Evolutionary conservation across 2,329 filamentous ascomycete genomes (phyloP).

Genomic region (Penicillium sp.): DNA sequence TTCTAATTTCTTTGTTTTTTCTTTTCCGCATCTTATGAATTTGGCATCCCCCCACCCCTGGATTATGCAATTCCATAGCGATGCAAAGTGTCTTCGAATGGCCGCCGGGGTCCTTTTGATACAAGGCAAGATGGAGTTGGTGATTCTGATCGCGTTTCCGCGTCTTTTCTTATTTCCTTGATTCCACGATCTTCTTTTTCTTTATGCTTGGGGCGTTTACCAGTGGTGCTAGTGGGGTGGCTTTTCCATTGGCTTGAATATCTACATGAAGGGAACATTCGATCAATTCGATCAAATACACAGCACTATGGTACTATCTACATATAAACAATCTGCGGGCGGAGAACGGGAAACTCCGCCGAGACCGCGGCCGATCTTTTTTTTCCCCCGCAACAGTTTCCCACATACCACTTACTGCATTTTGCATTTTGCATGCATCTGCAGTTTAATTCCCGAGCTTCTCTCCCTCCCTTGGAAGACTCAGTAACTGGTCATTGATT

Average conservation of each 20-base stretch:
- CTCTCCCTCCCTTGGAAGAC: background rate
- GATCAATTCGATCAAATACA: background rate
- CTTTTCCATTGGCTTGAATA: slow-evolving; percentile 16
- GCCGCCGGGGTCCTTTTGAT: slow-evolving; percentile 17
- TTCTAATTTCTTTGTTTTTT: slow-evolving; percentile 15
- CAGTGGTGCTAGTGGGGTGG: slow-evolving; percentile 11
- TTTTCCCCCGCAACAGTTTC: slow-evolving; percentile 18
- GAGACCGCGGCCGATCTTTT: slow-evolving; percentile 11
- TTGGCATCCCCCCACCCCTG: slow-evolving; percentile 22
- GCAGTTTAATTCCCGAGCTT: background rate
- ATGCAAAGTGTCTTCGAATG: slow-evolving; percentile 23
- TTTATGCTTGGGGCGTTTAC: slow-evolving; percentile 17
- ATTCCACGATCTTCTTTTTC: background rate
- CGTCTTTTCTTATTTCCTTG: slow-evolving; percentile 1
- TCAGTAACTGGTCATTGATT: background rate
- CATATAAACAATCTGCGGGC: slow-evolving; percentile 3
- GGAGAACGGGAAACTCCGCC: slow-evolving; percentile 16
- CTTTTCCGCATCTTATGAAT: slow-evolving; percentile 23
- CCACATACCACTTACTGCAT: slow-evolving; percentile 1
- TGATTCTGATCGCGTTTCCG: slow-evolving; percentile 17
- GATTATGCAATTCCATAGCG: slow-evolving; percentile 26
- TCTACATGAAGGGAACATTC: slow-evolving; percentile 14
- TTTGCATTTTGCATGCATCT: background rate
- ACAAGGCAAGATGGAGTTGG: slow-evolving; percentile 27
- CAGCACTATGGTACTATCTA: background rate